Conservation (phyloP, 345 rosid species). For the Syzygium grande region DNA sequence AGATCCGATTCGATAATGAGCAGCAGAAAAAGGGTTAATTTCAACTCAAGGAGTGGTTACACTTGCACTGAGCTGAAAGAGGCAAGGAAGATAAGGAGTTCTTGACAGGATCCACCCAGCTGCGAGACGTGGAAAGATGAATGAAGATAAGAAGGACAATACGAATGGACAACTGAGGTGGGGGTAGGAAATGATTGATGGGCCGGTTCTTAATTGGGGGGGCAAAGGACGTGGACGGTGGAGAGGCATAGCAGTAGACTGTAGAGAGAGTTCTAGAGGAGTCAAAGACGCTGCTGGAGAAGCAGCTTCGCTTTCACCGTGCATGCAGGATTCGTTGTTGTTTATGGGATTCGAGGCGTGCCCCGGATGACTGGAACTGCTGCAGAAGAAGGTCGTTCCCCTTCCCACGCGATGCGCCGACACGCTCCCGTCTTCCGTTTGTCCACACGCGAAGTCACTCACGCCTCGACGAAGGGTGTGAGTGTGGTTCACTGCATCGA, state of each 20-base stretch:
- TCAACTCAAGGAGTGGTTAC: background rate
- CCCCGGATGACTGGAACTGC: too few relatives aligned
- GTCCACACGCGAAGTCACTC: background rate
- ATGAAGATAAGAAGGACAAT: background rate
- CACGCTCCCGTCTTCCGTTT: background rate
- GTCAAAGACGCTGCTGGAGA: background rate
- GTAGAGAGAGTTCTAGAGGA: background rate
- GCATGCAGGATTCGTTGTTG: background rate
- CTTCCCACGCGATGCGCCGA: background rate
- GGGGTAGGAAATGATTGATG: background rate
- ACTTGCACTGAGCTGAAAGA: background rate
- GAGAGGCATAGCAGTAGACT: background rate
- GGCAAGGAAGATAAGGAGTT: background rate
- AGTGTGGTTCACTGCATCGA: background rate
- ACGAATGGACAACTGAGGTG: background rate
- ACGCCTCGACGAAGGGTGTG: background rate
- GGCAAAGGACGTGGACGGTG: background rate
- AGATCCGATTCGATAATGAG: too few relatives aligned
- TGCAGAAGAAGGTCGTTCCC: too few relatives aligned
- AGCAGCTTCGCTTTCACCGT: background rate
- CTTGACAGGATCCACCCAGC: background rate
- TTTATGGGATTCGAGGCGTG: background rate
- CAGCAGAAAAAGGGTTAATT: background rate
- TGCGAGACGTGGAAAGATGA: background rate
- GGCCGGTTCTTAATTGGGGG: background rate